Evolutionary conservation across 805 yeast genomes (phyloP), one percentile per base, ranked within the genome.

Genomic region (Metschnikowia hibisci): DNA sequence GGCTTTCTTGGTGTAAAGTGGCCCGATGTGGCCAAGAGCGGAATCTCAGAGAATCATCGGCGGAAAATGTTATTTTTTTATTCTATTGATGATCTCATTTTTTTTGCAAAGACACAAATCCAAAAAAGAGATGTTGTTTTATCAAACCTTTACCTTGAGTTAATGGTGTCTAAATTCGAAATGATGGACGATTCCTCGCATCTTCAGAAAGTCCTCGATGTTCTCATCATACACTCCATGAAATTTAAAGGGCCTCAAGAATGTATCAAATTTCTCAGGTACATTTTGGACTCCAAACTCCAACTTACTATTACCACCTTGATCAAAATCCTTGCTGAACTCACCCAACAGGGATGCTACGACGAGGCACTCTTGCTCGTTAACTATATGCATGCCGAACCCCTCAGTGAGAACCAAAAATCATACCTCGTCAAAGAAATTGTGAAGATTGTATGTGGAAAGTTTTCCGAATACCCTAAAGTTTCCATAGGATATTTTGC

Each of bases 111-210:
- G 14, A 37, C 55, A 16, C 55, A 63, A 9, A 55, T 63, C 8
- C 46, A 48, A 25, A 44, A 45, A 3, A 53, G 58, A 9, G 67
- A 69, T 43, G 52, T 68, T 12, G 60, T 61, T 5, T 60, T 57
- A 29, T 55, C 72, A 6, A 62, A 62, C 42, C 39, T 69, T 16
- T 68, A 65, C 49, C 54, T 70, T 26, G 62, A 61, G 26, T 54
- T 69, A n/a, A 35, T 69, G 34, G 66, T 69, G 12, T 41, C 61
- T 4, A 70, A 69, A 44, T 65, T 67, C 42, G 76, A 69, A 47
- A 14, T 29, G 18, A 23, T 32, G 34, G 30, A 23, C 8, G 42
- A 39, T 6, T 35, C 34, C 2, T 34, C 33, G 11, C 33, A 43
- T 6, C 44, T 62, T 2, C 65, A 59, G 39, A 45, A 54, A 2